Conservation (phyloP, 2,329 filamentous ascomycete species). For the Paecilomyces niveus region DNA sequence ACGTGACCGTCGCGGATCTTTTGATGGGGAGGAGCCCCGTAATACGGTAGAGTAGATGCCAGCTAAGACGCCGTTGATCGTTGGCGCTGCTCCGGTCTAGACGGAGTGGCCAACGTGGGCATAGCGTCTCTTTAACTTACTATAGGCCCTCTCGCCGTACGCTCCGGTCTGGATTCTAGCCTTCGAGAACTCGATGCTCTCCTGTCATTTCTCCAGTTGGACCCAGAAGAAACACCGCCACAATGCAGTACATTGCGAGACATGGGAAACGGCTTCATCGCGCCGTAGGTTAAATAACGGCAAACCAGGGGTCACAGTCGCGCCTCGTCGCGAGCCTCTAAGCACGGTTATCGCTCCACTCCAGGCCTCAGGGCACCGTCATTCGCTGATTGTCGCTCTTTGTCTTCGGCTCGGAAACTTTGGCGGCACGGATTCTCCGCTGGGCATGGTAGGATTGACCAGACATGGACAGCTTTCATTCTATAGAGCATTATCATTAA, state of each 20-base stretch:
- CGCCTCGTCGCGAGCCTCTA: neutral
- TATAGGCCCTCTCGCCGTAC: no score
- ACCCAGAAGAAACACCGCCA: neutral
- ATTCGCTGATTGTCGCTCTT: neutral
- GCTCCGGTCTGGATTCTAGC: neutral
- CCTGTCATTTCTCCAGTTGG: neutral
- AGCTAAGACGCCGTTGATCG: neutral
- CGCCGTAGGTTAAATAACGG: neutral
- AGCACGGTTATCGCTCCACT: neutral
- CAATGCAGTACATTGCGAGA: neutral
- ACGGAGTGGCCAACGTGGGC: neutral
- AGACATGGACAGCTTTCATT: neutral
- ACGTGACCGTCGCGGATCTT: neutral
- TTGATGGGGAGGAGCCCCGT: neutral
- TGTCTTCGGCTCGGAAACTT: neutral
- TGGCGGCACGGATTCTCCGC: neutral
- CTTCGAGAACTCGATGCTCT: neutral
- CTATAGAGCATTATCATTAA: neutral
- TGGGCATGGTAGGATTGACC: neutral
- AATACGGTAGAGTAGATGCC: neutral
- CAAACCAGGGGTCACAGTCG: neutral
- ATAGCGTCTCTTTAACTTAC: neutral
- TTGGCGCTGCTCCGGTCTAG: neutral
- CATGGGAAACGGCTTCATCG: neutral
- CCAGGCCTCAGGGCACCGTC: neutral